Conservation (phyloP, 805 yeast species). For the Hanseniaspora pseudoguilliermondii region DNA sequence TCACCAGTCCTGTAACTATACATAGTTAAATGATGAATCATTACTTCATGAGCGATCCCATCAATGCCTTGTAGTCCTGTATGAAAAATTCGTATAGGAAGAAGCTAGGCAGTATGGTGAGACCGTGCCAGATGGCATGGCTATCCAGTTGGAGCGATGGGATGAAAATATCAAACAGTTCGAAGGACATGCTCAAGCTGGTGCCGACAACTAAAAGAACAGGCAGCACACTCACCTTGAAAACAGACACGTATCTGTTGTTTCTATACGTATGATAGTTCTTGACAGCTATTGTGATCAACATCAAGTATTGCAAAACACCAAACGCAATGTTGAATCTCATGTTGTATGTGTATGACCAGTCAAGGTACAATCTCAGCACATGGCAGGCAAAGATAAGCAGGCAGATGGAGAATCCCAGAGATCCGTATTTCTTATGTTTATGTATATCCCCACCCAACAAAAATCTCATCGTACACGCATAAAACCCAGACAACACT, state of each 20-base stretch:
- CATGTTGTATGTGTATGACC: constrained; percentile 94
- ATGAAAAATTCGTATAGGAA: constrained; percentile 56
- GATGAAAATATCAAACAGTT: constrained; percentile 79
- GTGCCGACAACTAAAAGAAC: constrained; percentile 40
- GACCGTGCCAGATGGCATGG: constrained; percentile 86
- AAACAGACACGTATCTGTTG: not conserved
- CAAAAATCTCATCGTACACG: constrained; percentile 46
- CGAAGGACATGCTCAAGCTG: constrained; percentile 70
- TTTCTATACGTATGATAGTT: constrained; percentile 21
- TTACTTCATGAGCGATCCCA: not conserved
- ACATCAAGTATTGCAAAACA: constrained; percentile 48
- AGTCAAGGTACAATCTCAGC: constrained; percentile 48
- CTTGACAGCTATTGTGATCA: constrained; percentile 24
- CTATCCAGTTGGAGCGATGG: constrained; percentile 64
- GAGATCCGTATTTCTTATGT: not conserved
- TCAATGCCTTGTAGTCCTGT: constrained; percentile 27
- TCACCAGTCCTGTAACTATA: too few species aligned
- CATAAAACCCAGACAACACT: constrained; percentile 67
- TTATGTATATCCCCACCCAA: constrained; percentile 33
- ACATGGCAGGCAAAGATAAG: constrained; percentile 53
- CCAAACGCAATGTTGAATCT: constrained; percentile 74
- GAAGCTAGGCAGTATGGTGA: constrained; percentile 71
- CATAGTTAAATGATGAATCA: too few species aligned
- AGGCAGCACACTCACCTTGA: constrained; percentile 34
- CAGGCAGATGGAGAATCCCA: constrained; percentile 14